Evolutionary conservation across 305 asterid species (phyloP).

Genomic region (Plantago lanceolata): DNA sequence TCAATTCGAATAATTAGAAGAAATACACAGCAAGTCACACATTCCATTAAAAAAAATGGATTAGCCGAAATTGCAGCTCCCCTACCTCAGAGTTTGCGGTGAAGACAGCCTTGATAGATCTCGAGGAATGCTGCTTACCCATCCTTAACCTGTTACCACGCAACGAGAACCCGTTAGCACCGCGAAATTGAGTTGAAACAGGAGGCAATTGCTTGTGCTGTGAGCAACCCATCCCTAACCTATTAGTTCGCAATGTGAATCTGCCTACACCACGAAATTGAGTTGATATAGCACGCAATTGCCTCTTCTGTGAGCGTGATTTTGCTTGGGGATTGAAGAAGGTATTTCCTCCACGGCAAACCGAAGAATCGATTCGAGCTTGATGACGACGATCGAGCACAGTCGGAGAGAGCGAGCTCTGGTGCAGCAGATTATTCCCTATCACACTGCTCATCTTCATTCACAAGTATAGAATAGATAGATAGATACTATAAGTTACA

Average conservation of each 20-base stretch:
- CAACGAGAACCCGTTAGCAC: constrained; percentile 39
- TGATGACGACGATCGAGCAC: constrained; percentile 44
- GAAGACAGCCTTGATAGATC: constrained; percentile 57
- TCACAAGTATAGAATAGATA: constrained; percentile 25
- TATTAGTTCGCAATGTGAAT: constrained; percentile 11
- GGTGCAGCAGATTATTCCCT: constrained; percentile 77
- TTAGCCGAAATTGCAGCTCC: constrained; percentile 21
- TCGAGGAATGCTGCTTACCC: constrained; percentile 44
- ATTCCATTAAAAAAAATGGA: background rate
- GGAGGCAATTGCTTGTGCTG: constrained; percentile 24
- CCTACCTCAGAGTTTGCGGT: constrained; percentile 63
- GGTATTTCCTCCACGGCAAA: constrained; percentile 57
- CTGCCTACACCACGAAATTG: constrained; percentile 14
- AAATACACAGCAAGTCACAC: background rate
- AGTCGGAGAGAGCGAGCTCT: constrained; percentile 53
- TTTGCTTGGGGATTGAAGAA: constrained; percentile 60
- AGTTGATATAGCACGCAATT: background rate
- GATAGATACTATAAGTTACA: constrained; percentile 25
- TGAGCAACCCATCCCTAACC: constrained; percentile 10
- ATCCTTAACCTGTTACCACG: constrained; percentile 41
- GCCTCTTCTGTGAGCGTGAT: constrained; percentile 33
- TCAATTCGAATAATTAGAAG: background rate
- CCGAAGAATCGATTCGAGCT: constrained; percentile 51
- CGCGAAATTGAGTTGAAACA: constrained; percentile 60
- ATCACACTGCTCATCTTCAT: constrained; percentile 59